Evolutionary conservation across 2,329 filamentous ascomycete species (phyloP).

Genomic region (Trichoderma atroviride): DNA sequence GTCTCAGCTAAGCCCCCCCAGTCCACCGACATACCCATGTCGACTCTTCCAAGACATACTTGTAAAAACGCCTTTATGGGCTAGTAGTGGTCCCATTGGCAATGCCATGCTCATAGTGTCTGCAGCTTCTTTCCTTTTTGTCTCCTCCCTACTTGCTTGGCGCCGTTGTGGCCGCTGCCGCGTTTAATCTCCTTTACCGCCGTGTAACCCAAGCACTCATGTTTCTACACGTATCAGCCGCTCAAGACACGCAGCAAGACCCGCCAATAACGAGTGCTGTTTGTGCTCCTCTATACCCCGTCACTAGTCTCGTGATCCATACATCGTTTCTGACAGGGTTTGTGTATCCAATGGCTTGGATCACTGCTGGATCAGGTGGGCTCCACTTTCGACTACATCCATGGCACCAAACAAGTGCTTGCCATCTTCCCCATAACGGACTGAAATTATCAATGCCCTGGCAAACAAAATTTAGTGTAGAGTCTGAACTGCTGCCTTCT

Average conservation of each 20-base stretch:
- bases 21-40: not conserved
- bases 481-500: not conserved
- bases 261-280: not conserved
- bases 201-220: not conserved
- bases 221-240: not conserved
- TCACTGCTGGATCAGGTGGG: not conserved
- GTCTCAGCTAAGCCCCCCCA: not conserved
- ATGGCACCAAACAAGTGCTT: not conserved
- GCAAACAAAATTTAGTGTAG: not conserved
- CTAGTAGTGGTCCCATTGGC: not conserved
- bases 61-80: not conserved
- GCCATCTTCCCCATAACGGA: not conserved
- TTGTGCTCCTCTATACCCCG: not conserved
- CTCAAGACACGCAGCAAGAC: not conserved
- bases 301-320: constrained; percentile 2
- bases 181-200: not conserved
- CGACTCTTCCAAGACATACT: not conserved
- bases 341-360: not conserved
- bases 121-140: not conserved
- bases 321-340: not conserved
- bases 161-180: not conserved
- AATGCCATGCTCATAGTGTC: not conserved
- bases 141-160: not conserved
- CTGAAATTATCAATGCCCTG: not conserved
- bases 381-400: constrained; percentile 3